Percentiles rank a stretch among this genome's conserved stretches.
Conservation (phyloP, 2,329 filamentous ascomycete species). For the Monosporascus sp. region DNA sequence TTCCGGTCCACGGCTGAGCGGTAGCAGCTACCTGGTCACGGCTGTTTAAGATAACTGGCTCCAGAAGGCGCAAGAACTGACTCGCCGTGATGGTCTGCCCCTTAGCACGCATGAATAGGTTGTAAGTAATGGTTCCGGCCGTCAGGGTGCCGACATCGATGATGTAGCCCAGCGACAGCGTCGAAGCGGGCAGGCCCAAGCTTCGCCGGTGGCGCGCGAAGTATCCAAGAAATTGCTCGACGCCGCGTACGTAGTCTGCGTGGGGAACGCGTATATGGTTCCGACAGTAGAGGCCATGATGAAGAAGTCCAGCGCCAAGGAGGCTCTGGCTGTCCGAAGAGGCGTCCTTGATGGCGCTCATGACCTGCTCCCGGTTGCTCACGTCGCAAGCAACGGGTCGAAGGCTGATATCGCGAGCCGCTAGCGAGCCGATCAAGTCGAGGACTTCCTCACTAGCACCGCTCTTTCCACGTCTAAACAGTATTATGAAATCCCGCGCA, state of each 20-base stretch:
- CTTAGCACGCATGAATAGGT: too few species aligned
- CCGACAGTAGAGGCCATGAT: neutral
- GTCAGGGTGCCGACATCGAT: neutral
- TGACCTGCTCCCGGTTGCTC: neutral
- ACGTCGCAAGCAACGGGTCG: neutral
- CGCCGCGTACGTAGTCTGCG: neutral
- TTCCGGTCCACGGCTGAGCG: too few species aligned
- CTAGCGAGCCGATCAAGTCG: neutral
- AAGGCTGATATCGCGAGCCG: neutral
- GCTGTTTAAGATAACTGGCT: too few species aligned
- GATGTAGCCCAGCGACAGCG: neutral
- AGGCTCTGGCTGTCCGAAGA: neutral
- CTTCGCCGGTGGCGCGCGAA: neutral
- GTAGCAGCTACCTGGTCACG: too few species aligned
- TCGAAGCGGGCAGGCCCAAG: neutral
- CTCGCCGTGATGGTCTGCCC: too few species aligned
- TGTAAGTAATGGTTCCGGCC: too few species aligned
- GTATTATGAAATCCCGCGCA: constrained; percentile 14
- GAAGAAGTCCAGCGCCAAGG: neutral
- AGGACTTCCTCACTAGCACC: neutral
- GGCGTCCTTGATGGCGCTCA: neutral
- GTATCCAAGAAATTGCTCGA: neutral
- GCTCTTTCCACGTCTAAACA: constrained; percentile 12
- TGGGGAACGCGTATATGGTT: neutral
- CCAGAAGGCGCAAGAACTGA: too few species aligned